Evolutionary conservation across 177 flowering plant species (phyloP), one percentile per base, ranked within the genome.

Genomic region (Tripterygium wilfordii): DNA sequence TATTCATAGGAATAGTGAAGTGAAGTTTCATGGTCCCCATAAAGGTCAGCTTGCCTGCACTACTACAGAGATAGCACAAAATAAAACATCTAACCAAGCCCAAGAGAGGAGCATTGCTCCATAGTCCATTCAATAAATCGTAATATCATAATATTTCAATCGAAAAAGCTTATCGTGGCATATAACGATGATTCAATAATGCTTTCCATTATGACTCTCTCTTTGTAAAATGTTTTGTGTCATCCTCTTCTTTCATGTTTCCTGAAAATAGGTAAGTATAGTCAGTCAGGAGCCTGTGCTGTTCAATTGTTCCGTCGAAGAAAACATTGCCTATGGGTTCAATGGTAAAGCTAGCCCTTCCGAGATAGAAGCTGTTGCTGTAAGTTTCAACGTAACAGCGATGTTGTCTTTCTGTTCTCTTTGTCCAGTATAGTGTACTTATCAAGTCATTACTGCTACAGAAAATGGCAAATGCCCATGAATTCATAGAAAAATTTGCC

Each of bases 391-490:
- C 9, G 18, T 18, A 1, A 5, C 24, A 23, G 6, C 17, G 10
- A 13, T 35, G 4, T 42, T 25, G 29, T 42, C 24, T 4, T 42
- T 23, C 17, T 18, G 18, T 42, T 25, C 30, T 42, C 9, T 19
- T 18, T 38, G 18, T 20, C 1, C 24, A 38, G 42, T 19, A 18
- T 36, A 18, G 20, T 38, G 12, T n/a, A 6, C 42, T 38, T 18
- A 38, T 20, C 1, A 19, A 38, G 24, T 36, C 2, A 38, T 38
- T 22, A 38, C 13, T n/a, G 14, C 17, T 62, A 65, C 88, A 94
- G 99, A 85, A 67, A 77, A 85, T 89, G 97, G 99, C 97, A 7
- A 94, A 94, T 69, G 97, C 96, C 5, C 94, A 94, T 61, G 97
- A 90, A 3, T 94, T 94, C 57, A 66, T 94, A 50, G 70, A 78